phyloP scores from a whole-genome alignment of 2,329 filamentous ascomycete species.

The Sclerotinia glacialis region DNA sequence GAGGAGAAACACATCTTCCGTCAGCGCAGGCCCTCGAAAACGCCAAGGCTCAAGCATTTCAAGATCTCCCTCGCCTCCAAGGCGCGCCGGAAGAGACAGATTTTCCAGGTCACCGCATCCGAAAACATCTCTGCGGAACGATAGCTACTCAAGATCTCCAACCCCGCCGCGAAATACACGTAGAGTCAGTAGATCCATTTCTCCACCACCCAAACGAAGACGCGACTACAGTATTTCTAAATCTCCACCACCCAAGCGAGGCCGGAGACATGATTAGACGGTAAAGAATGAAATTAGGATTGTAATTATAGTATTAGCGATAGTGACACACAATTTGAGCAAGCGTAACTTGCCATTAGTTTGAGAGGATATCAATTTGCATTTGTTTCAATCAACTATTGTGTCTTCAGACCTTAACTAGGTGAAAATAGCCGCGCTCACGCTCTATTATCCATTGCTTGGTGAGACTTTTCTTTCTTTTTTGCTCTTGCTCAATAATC shows the following conservation, averaged over 20 bases:
- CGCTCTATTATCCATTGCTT: background rate
- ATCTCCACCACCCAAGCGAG: slow-evolving; percentile 37
- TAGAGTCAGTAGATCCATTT: slow-evolving; percentile 31
- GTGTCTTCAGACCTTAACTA: background rate
- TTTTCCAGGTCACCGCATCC: slow-evolving; percentile 24
- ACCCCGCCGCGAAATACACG: slow-evolving; percentile 23
- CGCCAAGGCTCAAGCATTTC: slow-evolving; percentile 28
- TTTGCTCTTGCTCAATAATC: background rate
- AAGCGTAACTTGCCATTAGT: background rate
- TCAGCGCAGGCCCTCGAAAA: slow-evolving; percentile 31
- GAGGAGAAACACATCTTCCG: slow-evolving; percentile 33
- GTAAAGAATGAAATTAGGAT: background rate
- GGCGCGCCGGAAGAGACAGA: slow-evolving; percentile 21
- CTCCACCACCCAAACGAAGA: slow-evolving; percentile 35
- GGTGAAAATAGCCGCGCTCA: background rate
- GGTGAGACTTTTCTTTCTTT: background rate
- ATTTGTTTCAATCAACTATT: background rate
- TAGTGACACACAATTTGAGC: background rate
- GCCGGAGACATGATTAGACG: slow-evolving; percentile 30
- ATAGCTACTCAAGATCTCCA: slow-evolving; percentile 31
- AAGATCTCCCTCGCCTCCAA: slow-evolving; percentile 26
- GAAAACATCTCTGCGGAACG: slow-evolving; percentile 25
- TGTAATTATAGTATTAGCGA: slow-evolving; percentile 9
- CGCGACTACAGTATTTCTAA: slow-evolving; percentile 34
- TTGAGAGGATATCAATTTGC: background rate